Percentiles rank a stretch among this genome's conserved stretches.
phyloP scores from a whole-genome alignment of 106 monocot genomes.

The Narthecium ossifragum region DNA sequence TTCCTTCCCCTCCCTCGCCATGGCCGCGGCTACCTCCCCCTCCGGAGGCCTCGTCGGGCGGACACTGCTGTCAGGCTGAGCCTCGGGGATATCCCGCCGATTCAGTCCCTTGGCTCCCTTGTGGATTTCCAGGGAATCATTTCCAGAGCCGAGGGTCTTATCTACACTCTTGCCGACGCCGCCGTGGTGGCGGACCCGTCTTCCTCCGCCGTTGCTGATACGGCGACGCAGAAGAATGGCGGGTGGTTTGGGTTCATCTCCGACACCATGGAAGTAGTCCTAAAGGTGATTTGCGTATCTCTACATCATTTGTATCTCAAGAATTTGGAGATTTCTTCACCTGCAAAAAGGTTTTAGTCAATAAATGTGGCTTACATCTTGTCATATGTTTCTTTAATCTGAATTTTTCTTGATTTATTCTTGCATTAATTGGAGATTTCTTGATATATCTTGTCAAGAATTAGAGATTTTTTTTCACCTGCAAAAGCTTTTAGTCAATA shows the following conservation, averaged over 20 bases:
- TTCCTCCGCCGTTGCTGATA: constrained; percentile 15
- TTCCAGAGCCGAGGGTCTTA: constrained; percentile 53
- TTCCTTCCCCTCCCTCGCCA: constrained; percentile 30
- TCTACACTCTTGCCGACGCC: constrained; percentile 90
- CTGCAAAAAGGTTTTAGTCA: no score
- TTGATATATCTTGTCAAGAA: no score
- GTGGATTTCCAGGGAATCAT: constrained; percentile 42
- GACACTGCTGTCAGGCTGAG: constrained; percentile 40
- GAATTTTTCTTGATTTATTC: no score
- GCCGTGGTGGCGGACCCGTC: constrained; percentile 54
- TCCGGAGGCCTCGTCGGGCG: constrained; percentile 17
- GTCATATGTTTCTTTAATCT: no score
- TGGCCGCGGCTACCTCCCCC: constrained; percentile 22
- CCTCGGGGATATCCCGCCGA: constrained; percentile 53
- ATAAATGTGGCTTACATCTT: no score
- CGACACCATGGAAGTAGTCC: constrained; percentile 87
- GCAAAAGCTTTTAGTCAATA: no score
- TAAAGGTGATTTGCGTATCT: constrained; percentile 76
- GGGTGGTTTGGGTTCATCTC: constrained; percentile 98
- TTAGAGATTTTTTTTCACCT: no score
- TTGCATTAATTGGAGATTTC: no score
- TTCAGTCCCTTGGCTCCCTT: constrained; percentile 10
- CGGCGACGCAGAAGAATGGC: constrained; percentile 65
- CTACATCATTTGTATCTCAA: no score
- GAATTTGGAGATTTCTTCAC: no score